These are phyloP conservation scores for Trichophyton simii DNA, from an alignment of 2,329 filamentous ascomycete species.

Conservation along the genomic window DNA sequence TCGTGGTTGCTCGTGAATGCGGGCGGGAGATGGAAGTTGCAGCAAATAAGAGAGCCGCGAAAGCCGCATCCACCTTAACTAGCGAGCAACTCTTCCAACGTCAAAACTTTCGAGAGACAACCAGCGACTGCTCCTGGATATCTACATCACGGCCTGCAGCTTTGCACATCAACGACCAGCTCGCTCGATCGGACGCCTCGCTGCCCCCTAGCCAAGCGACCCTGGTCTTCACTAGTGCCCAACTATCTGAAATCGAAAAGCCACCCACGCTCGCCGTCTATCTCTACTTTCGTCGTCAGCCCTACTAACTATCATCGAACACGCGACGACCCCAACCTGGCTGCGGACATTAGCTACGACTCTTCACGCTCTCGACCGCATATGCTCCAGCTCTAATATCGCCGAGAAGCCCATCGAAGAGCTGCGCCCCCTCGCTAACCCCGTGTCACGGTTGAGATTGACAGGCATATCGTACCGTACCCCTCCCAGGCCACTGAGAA, in stretches of 20 bases:
- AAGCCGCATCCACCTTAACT: neutral
- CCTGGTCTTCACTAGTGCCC: neutral
- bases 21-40: neutral
- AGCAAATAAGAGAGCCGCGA: neutral
- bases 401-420: neutral
- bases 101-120: neutral
- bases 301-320: neutral
- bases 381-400: neutral
- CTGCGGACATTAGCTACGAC: neutral
- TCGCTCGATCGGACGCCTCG: neutral
- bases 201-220: neutral
- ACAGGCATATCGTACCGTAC: neutral
- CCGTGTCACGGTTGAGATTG: neutral
- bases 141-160: neutral
- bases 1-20: too few species aligned
- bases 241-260: neutral
- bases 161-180: neutral
- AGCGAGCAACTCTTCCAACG: neutral
- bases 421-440: neutral
- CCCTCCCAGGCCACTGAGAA: neutral
- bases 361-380: neutral
- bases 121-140: neutral
- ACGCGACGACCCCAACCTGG: slow-evolving; percentile 1
- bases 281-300: neutral
- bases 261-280: neutral